These are phyloP conservation scores for Porpolomopsis calyptriformis DNA, from an alignment of 768 basidiomycete genomes.

Conservation along the genomic window DNA sequence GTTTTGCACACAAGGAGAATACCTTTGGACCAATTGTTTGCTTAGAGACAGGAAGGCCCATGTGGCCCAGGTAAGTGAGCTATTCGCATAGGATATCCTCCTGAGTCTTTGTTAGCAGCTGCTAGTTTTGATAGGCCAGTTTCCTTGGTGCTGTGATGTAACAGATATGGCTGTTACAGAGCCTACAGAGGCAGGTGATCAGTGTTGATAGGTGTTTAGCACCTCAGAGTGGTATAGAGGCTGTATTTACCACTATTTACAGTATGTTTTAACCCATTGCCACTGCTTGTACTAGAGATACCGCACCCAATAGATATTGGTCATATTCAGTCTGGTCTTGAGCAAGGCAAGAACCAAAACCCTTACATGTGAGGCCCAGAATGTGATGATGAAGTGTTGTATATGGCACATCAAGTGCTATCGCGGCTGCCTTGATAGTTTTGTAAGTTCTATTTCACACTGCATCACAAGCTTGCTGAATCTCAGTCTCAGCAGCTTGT, in stretches of 20 bases:
- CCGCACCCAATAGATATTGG: no score
- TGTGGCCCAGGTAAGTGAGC: conserved; percentile 8
- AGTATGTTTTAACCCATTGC: no score
- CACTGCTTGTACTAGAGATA: no score
- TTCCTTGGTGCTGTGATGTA: not conserved
- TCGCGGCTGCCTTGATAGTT: not conserved
- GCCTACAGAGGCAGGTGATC: no score
- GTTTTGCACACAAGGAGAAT: not conserved
- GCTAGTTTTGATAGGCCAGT: conserved; percentile 5
- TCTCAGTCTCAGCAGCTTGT: not conserved
- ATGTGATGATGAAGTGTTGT: not conserved
- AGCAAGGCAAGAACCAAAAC: no score
- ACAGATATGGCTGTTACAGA: no score
- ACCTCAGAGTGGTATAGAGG: no score
- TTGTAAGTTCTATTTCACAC: not conserved
- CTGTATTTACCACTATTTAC: no score
- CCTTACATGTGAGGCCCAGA: no score
- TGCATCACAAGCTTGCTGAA: not conserved
- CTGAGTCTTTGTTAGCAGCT: conserved; percentile 7
- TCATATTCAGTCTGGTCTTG: no score
- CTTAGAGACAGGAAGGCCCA: conserved; percentile 6
- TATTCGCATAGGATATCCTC: conserved; percentile 11
- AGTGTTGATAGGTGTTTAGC: no score
- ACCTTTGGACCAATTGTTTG: not conserved
- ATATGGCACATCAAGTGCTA: not conserved